Evolutionary conservation across 176 grass and related monocot genomes (phyloP).

Genomic region (Urochloa ruziziensis): DNA sequence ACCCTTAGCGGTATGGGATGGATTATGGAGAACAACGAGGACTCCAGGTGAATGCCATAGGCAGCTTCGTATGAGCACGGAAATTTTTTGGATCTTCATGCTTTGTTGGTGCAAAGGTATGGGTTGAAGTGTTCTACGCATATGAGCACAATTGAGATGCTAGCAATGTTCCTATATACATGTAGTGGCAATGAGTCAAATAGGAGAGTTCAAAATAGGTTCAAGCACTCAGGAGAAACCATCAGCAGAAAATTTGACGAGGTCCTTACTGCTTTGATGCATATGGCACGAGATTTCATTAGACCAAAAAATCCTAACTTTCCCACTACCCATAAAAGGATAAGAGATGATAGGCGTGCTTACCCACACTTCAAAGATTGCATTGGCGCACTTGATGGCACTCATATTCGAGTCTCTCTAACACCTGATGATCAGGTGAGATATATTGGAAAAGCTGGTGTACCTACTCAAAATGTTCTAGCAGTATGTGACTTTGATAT

Average conservation of each 20-base stretch:
- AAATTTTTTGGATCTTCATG: neutral
- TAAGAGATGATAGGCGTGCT: too few species aligned
- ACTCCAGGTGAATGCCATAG: neutral
- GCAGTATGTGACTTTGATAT: too few species aligned
- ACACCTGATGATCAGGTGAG: too few species aligned
- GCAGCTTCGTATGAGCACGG: neutral
- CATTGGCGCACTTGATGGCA: too few species aligned
- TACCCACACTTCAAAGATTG: too few species aligned
- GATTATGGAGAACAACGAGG: neutral
- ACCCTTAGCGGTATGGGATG: neutral
- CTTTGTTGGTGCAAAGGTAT: neutral
- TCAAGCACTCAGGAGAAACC: neutral
- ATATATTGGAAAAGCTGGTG: too few species aligned
- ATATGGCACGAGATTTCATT: neutral
- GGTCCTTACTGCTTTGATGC: neutral
- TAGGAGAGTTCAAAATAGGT: too few species aligned
- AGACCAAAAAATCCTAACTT: neutral
- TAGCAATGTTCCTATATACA: neutral
- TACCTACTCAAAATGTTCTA: too few species aligned
- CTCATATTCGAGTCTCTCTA: too few species aligned
- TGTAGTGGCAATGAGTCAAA: neutral
- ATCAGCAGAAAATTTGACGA: neutral
- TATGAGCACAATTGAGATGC: neutral
- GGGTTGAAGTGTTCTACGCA: neutral
- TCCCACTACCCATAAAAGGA: too few species aligned